These are phyloP conservation scores for Protea cynaroides DNA, from an alignment of 164 flowering plant genomes.

Conservation along the genomic window DNA sequence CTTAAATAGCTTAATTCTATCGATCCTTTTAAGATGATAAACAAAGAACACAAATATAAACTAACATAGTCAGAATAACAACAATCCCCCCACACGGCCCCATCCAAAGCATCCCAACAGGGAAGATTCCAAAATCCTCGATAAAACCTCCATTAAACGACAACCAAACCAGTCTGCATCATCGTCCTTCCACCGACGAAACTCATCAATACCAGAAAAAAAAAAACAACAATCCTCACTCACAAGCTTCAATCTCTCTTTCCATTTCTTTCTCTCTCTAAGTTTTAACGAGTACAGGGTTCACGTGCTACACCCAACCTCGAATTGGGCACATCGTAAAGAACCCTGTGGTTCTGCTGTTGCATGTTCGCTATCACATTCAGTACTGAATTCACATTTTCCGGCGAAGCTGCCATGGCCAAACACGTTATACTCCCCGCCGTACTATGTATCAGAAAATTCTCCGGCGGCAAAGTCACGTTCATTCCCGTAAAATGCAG, in stretches of 20 bases:
- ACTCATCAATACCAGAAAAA: too few relatives aligned
- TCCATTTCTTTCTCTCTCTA: too few relatives aligned
- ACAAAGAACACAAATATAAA: too few relatives aligned
- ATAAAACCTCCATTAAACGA: too few relatives aligned
- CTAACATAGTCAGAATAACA: too few relatives aligned
- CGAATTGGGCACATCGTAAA: constrained; percentile 68
- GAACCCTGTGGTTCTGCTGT: constrained; percentile 82
- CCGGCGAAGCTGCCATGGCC: constrained; percentile 82
- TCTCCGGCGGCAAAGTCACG: constrained; percentile 58
- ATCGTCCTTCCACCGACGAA: too few relatives aligned
- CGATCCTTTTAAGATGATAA: too few relatives aligned
- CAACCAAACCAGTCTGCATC: too few relatives aligned
- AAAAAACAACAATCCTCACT: not conserved
- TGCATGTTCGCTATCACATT: constrained; percentile 92
- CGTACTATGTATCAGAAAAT: constrained; percentile 62
- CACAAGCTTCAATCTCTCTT: not conserved
- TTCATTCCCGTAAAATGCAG: constrained; percentile 69
- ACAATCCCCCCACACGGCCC: too few relatives aligned
- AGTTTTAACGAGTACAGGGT: constrained; percentile 28
- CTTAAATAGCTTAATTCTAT: too few relatives aligned
- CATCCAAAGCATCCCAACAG: too few relatives aligned
- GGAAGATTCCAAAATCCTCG: too few relatives aligned
- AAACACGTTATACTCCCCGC: constrained; percentile 52
- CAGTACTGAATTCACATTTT: constrained; percentile 71
- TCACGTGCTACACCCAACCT: constrained; percentile 85